Base-by-base conservation (phyloP, 345 rosid species). In the Kernera saxatilis region DNA sequence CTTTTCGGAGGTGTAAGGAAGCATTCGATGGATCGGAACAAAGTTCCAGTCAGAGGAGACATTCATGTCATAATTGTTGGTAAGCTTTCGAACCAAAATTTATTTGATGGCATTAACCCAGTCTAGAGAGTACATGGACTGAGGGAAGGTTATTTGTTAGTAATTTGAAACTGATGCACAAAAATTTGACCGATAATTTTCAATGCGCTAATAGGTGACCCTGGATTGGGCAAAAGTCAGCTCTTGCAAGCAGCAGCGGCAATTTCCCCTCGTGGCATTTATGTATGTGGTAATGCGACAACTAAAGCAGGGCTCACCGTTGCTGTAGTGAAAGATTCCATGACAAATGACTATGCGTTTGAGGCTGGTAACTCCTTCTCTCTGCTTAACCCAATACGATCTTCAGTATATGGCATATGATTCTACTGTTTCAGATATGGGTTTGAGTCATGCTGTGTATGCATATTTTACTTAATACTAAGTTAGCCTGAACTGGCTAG, bases 41-140 rank as follows among this genome's bases (percentile, higher is more conserved):
- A 94, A 91, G 97, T 94, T 76, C 97, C 99, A 56, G 97, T 94
- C 53, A 84, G 99, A 82, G 99, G 99, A 84, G 99, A 94, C 81
- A 87, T 94, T 79, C 99, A 94, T 79, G 95, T 89, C 79, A 85
- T 93, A 49, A 79, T 93, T 80, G 99, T 93, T 39, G 99, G 99
- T 91, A 88, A 76, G 87, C 46, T 63, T 49, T 44, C 2, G 1
- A 26, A 69, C 29, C 67, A 69, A 19, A 54, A 67, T 36, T 23
- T 23, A 33, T 35, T 46, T 23, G 40, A 12, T 32, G 45, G 26
- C 44, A 26, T 26, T 18, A 50, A 59, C n/a, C 41, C n/a, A 64
- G 29, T 43, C 7, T 46, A 39, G 35, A 74, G 67, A 36, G 36
- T 46, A 66, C 58, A 8, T 50, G 30, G 19, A 25, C 46, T 74